Percentiles rank a stretch among this genome's conserved stretches.
These are phyloP conservation scores for Trichoderma asperelloides DNA, from an alignment of 495 filamentous ascomycete genomes.

Conservation along the genomic window DNA sequence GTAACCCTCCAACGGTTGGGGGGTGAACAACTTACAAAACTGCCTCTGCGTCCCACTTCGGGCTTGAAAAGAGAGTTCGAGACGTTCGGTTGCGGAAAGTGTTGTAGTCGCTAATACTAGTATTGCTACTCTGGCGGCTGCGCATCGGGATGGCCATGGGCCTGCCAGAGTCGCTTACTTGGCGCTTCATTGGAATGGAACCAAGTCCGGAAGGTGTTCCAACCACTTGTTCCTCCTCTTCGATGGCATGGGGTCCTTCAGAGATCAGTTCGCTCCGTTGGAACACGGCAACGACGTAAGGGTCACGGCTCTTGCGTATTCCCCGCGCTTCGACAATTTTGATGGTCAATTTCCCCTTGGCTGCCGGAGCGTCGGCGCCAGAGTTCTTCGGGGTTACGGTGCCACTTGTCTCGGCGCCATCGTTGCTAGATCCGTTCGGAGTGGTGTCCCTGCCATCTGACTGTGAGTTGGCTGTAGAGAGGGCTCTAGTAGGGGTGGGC, in stretches of 20 bases:
- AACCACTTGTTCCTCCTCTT: constrained; percentile 39
- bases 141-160: constrained; percentile 90
- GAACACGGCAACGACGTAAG: constrained; percentile 94
- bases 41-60: constrained; percentile 92
- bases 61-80: constrained; percentile 65
- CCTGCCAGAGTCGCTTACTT: constrained; percentile 65
- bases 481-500: constrained; percentile 75
- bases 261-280: constrained; percentile 96
- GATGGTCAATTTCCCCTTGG: constrained; percentile 84
- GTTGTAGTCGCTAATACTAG: constrained; percentile 62
- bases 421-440: constrained; percentile 22
- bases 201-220: constrained; percentile 38
- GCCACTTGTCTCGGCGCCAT: constrained; percentile 30
- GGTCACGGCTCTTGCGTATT: constrained; percentile 70
- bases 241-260: constrained; percentile 55
- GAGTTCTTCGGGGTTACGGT: constrained; percentile 29
- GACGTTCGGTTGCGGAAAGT: constrained; percentile 51
- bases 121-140: constrained; percentile 90
- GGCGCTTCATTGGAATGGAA: constrained; percentile 53
- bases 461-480: constrained; percentile 47
- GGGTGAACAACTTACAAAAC: constrained; percentile 62
- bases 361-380: constrained; percentile 56
- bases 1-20: neutral
- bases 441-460: constrained; percentile 30
- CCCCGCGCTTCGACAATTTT: constrained; percentile 78